phyloP scores from a whole-genome alignment of 768 basidiomycete genomes.

The Mycena venus region DNA sequence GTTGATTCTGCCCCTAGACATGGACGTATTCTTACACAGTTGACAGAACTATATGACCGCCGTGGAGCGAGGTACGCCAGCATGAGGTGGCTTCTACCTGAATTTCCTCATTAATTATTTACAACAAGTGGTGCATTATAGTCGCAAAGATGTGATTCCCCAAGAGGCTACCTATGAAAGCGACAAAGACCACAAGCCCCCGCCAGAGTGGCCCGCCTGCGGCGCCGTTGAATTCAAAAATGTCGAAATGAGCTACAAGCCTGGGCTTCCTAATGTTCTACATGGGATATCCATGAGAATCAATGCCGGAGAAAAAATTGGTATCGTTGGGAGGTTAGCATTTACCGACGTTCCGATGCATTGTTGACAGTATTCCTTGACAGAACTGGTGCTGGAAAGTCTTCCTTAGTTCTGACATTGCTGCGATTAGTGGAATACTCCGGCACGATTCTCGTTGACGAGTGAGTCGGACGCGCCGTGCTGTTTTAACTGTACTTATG shows the following conservation, averaged over 20 bases:
- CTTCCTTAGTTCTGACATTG: constrained; percentile 73
- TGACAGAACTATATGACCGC: constrained; percentile 74
- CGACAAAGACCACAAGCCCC: constrained; percentile 61
- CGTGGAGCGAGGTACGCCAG: constrained; percentile 65
- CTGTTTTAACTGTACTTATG: neutral
- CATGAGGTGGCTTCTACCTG: neutral
- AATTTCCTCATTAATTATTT: neutral
- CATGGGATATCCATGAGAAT: constrained; percentile 73
- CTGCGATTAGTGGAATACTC: constrained; percentile 79
- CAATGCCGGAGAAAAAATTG: constrained; percentile 79
- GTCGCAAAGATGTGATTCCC: constrained; percentile 60
- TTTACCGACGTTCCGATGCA: neutral
- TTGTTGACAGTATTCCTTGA: constrained; percentile 39
- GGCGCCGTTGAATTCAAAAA: constrained; percentile 76
- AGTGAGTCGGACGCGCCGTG: constrained; percentile 45
- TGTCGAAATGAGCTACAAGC: constrained; percentile 73
- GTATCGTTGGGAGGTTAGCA: constrained; percentile 70
- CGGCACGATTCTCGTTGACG: constrained; percentile 77
- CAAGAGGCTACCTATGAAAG: constrained; percentile 79
- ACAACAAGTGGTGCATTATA: constrained; percentile 66
- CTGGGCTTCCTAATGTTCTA: constrained; percentile 80
- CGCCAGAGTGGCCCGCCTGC: constrained; percentile 70
- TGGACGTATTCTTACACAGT: neutral
- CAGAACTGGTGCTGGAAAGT: constrained; percentile 70
- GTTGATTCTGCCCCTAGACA: constrained; percentile 43